These are phyloP conservation scores for Diplodia intermedia DNA, from an alignment of 2,329 filamentous ascomycete genomes.

Conservation along the genomic window DNA sequence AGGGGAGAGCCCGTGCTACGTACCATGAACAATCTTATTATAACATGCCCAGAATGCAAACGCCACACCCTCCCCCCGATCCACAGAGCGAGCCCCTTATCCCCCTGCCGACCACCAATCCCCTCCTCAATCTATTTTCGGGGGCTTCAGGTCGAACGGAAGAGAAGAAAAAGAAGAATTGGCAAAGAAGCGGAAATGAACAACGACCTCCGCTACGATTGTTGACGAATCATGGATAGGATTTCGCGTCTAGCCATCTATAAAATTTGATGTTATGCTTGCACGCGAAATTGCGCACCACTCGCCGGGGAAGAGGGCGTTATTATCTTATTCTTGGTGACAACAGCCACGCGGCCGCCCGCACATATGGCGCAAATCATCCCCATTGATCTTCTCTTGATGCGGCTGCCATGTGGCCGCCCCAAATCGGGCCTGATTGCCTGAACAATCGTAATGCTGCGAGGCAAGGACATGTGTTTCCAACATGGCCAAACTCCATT, in stretches of 20 bases:
- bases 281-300: constrained; percentile 1
- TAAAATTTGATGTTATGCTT: neutral
- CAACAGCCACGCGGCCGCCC: neutral
- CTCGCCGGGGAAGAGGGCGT: neutral
- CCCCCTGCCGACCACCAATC: neutral
- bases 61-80: neutral
- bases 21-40: neutral
- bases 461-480: neutral
- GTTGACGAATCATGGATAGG: neutral
- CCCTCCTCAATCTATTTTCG: constrained; percentile 17
- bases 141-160: neutral
- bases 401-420: constrained; percentile 5
- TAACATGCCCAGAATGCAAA: neutral
- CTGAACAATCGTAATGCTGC: neutral
- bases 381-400: neutral
- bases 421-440: constrained; percentile 23
- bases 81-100: constrained; percentile 1
- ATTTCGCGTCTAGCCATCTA: neutral
- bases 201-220: neutral
- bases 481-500: neutral
- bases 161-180: neutral
- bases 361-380: neutral
- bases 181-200: neutral
- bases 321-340: neutral
- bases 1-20: neutral